A percentile compares a stretch with the other conserved stretches of the same genome.
These are phyloP conservation scores for Diplogelasinospora grovesii DNA, from an alignment of 495 filamentous ascomycete genomes.

Conservation along the genomic window DNA sequence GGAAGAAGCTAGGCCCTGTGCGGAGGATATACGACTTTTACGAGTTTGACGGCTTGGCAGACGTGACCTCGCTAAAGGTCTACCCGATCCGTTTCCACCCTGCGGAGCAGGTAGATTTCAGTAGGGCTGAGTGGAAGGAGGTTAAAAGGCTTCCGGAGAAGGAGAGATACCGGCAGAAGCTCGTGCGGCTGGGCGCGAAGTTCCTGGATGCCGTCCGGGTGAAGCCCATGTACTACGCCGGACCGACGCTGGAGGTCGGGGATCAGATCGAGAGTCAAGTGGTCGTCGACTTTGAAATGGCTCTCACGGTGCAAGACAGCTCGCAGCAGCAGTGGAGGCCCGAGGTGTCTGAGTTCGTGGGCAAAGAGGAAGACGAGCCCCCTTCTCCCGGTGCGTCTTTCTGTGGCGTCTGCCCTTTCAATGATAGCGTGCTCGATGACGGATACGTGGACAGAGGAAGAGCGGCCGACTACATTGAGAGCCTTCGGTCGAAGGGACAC, in stretches of 20 bases:
- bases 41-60: conserved; percentile 31
- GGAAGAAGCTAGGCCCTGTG: conserved; percentile 32
- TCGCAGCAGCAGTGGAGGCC: conserved; percentile 10
- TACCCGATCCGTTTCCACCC: conserved; percentile 28
- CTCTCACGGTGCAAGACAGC: conserved; percentile 16
- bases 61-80: conserved; percentile 26
- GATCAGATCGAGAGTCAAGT: conserved; percentile 41
- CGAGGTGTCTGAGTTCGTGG: too few relatives aligned
- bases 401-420: conserved; percentile 20
- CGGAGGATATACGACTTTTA: conserved; percentile 17
- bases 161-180: conserved; percentile 12
- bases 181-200: conserved; percentile 25
- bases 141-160: conserved; percentile 6
- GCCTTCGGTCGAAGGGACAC: conserved; percentile 12
- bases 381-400: background rate
- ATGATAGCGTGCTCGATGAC: conserved; percentile 22
- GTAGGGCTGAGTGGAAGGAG: background rate
- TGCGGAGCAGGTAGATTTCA: background rate
- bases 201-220: conserved; percentile 24
- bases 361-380: background rate
- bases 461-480: conserved; percentile 23
- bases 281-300: conserved; percentile 37
- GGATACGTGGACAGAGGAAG: conserved; percentile 24
- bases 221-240: conserved; percentile 33
- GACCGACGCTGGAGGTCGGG: conserved; percentile 18